Evolutionary conservation across 2,329 filamentous ascomycete genomes (phyloP), one percentile per base, ranked within the genome.

Genomic region (Colletotrichum lupini): DNA sequence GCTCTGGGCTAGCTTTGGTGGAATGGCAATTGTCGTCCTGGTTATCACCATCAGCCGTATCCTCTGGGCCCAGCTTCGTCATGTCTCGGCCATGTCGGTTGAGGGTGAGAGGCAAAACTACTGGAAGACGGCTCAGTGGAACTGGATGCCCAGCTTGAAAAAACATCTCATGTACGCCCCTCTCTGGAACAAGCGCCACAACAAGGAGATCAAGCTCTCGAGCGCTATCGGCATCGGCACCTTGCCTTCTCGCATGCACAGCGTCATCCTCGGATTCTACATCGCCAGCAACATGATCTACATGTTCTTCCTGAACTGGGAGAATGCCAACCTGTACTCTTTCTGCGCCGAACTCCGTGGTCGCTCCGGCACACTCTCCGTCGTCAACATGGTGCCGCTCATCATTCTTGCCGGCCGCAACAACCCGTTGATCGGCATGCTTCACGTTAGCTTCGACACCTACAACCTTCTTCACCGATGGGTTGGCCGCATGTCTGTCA

Each of bases 401-500:
- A 89, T 98, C 78, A 90, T 98, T 76, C 90, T 98, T 70, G 95
- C 95, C 14, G 92, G 95, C 46, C 93, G 97, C 80, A 98, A 98
- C 86, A 99, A 98, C 84, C 94, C 95, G 9, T 87, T 98, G 61
- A 98, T 98, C 79, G 82, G 87, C 4, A 82, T 97, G 42, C 88
- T 98, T 70, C 91, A 93, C 77, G 93, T 98, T 81, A 96, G 94
- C 82, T 99, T 98, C 84, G 97, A 98, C 82, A 97, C 95, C 0
- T 98, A 97, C 88, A 98, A 98, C 81, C 91, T 86, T 9, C 78
- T 86, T n/a, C 84, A 86, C 74, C 83, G 94, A 76, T 97, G 94
- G 94, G 89, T 94, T 75, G 94, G 94, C 52, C 90, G 94, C 42
- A 90, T 96, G 58, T 89, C 93, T 62, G 90, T 94, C 35, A 75